These are phyloP conservation scores for Dothistroma pini DNA, from an alignment of 2,329 filamentous ascomycete genomes.

Conservation along the genomic window DNA sequence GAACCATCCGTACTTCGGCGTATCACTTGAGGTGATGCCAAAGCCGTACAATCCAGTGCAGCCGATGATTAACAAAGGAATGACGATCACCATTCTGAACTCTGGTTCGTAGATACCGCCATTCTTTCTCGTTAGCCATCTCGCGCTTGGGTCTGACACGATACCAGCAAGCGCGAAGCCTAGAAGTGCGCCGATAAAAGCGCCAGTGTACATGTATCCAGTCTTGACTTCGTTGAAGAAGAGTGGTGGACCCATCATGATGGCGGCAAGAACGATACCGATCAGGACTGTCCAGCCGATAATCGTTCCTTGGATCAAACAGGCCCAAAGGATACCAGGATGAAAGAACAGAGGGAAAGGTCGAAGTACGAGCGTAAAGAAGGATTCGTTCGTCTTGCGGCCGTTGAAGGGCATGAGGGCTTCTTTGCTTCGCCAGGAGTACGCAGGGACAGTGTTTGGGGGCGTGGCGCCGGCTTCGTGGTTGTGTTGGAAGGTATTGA, in stretches of 20 bases:
- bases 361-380: slow-evolving; percentile 61
- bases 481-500: slow-evolving; percentile 5
- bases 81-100: slow-evolving; percentile 77
- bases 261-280: slow-evolving; percentile 73
- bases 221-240: slow-evolving; percentile 78
- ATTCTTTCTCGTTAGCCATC: slow-evolving; percentile 68
- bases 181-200: slow-evolving; percentile 76
- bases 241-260: slow-evolving; percentile 75
- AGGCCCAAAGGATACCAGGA: slow-evolving; percentile 78
- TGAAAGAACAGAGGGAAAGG: slow-evolving; percentile 81
- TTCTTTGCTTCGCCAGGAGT: slow-evolving; percentile 12
- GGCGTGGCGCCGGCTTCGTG: slow-evolving; percentile 11
- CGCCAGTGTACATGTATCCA: slow-evolving; percentile 82
- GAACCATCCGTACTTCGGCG: slow-evolving; percentile 62
- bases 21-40: slow-evolving; percentile 63
- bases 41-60: slow-evolving; percentile 81
- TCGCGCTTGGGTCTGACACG: slow-evolving; percentile 69
- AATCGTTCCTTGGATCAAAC: slow-evolving; percentile 78
- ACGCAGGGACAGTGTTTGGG: slow-evolving; percentile 17
- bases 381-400: slow-evolving; percentile 71
- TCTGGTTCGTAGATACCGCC: slow-evolving; percentile 85
- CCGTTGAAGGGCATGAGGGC: slow-evolving; percentile 64
- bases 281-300: slow-evolving; percentile 97
- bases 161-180: slow-evolving; percentile 74
- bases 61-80: slow-evolving; percentile 76